Evolutionary conservation across 2,329 filamentous ascomycete species (phyloP), one percentile per base, ranked within the genome.

Genomic region (Aureobasidium subglaciale): DNA sequence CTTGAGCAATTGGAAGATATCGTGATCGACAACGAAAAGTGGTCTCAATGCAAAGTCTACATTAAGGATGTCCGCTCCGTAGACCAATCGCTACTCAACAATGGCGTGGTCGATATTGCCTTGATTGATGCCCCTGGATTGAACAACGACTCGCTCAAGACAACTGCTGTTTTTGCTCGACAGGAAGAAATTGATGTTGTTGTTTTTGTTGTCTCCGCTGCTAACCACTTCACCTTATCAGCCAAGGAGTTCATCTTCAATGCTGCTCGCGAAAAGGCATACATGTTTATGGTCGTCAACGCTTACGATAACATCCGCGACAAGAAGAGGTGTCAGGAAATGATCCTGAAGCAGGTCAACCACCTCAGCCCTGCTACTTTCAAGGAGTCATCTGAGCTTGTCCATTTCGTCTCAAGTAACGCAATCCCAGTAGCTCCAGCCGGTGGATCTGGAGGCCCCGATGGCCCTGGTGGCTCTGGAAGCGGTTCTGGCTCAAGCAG

Each of bases 111-210:
- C 38, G 93, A 99, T 66, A 99, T 99, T 68, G 91, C 93, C 1
- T 79, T 99, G 53, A 99, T 99, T 62, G 93, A 99, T 70, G 93
- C 93, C 0, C 93, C 93, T 1, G 93, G 93, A 27, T 78, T 99
- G 53, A 99, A 99, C 71, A 90, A 88, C 20, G 92, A 99, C 69
- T 97, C 92, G 1, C 84, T 96, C 42, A 95, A 97, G 74, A 99
- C 93, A 0, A 99, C 93, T 1, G 93, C 93, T 18, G 88, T 99
- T 6, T 99, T 99, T 70, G 93, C 93, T 22, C 81, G 93, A 56
- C 93, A 99, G 68, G 93, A 99, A 70, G 93, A 99, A 72, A 99
- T 99, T 60, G 93, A 99, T 64, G 93, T 99, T 0, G 93, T 99
- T 1, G 91, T 99, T 0, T 99, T 99, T 64, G 93, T 99, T 30